These are phyloP conservation scores for Neoconidiobolus thromboides DNA, from an alignment of 371 early-diverging fungal species.

Conservation along the genomic window DNA sequence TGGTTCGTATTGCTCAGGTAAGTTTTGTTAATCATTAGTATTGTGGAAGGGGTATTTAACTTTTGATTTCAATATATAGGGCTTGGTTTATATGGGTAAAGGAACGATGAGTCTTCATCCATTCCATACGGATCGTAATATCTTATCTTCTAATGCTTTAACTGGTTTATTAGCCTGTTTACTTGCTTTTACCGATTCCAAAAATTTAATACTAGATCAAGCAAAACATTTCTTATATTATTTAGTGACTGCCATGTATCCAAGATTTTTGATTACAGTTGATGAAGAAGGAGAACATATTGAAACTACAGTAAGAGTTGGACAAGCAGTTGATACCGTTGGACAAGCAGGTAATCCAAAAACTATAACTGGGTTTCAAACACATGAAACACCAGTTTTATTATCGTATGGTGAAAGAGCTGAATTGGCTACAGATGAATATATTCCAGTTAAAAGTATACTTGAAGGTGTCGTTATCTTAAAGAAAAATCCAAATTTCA, in stretches of 20 bases:
- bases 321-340: slow-evolving; percentile 97
- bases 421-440: slow-evolving; percentile 95
- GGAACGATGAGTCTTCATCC: slow-evolving; percentile 94
- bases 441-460: slow-evolving; percentile 55
- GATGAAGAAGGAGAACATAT: slow-evolving; percentile 64
- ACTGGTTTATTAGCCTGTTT: slow-evolving; percentile 72
- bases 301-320: slow-evolving; percentile 84
- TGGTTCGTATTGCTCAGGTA: slow-evolving; percentile 84
- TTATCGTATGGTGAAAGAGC: slow-evolving; percentile 92
- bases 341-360: slow-evolving; percentile 98
- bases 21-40: too few species aligned
- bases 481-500: slow-evolving; percentile 77
- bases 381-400: slow-evolving; percentile 94
- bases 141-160: slow-evolving; percentile 81
- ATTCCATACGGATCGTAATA: slow-evolving; percentile 71
- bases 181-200: slow-evolving; percentile 78
- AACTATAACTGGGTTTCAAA: slow-evolving; percentile 97
- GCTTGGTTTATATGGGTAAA: slow-evolving; percentile 94
- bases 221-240: slow-evolving; percentile 83
- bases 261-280: slow-evolving; percentile 90
- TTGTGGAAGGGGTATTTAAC: too few species aligned
- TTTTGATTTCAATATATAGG: slow-evolving; percentile 13
- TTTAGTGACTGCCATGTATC: slow-evolving; percentile 84
- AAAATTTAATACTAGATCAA: slow-evolving; percentile 22
- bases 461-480: slow-evolving; percentile 91